Evolutionary conservation across 2,329 filamentous ascomycete genomes (phyloP).

Genomic region (Fusarium multiceps): DNA sequence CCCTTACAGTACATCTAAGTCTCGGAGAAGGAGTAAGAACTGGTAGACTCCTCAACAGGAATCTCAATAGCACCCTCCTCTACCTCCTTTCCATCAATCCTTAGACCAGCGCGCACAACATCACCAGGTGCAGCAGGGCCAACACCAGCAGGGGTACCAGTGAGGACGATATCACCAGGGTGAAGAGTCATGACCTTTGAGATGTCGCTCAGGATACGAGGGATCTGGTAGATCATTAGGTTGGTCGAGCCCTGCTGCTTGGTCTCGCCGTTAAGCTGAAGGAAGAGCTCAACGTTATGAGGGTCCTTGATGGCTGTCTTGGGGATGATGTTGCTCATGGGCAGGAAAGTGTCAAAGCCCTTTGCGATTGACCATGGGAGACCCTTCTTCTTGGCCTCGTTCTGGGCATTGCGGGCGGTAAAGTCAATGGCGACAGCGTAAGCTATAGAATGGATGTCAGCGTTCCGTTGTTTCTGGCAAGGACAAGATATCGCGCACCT

Average conservation of each 20-base stretch:
- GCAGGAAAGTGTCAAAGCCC: constrained; percentile 97
- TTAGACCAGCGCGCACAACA: constrained; percentile 85
- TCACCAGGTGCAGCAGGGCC: constrained; percentile 87
- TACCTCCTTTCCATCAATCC: constrained; percentile 82
- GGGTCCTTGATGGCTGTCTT: constrained; percentile 86
- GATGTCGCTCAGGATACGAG: constrained; percentile 88
- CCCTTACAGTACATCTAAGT: constrained; percentile 59
- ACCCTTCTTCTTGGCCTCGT: constrained; percentile 94
- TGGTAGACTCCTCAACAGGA: constrained; percentile 80
- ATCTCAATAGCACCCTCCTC: constrained; percentile 89
- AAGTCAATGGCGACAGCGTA: constrained; percentile 96
- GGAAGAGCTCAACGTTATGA: constrained; percentile 86
- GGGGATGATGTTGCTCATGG: constrained; percentile 82
- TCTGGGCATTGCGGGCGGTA: constrained; percentile 94
- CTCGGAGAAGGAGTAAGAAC: constrained; percentile 81
- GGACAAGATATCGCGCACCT: constrained; percentile 60
- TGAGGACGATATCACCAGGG: constrained; percentile 91
- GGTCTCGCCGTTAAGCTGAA: constrained; percentile 82
- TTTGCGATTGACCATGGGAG: constrained; percentile 97
- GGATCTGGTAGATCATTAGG: constrained; percentile 93
- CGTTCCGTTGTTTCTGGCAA: not conserved
- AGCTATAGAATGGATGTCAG: constrained; percentile 57
- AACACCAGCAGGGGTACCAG: constrained; percentile 97
- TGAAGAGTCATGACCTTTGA: constrained; percentile 94
- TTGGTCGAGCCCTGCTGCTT: constrained; percentile 90